Evolutionary conservation across 1,284 basidiomycete species (phyloP).

Genomic region (Waitea zeae): DNA sequence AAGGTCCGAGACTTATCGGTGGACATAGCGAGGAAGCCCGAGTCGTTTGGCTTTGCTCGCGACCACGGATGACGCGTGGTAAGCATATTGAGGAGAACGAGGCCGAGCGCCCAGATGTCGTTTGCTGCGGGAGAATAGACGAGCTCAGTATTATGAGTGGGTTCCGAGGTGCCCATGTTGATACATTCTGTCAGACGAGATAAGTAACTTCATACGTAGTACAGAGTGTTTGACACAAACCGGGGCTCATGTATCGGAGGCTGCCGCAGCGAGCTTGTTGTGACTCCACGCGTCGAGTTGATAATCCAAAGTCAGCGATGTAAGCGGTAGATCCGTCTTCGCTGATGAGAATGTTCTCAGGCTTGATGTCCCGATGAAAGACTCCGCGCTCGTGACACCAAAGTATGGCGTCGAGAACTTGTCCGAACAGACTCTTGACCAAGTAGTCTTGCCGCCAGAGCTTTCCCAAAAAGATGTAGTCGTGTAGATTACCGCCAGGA

Average conservation of each 20-base stretch:
- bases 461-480: too few relatives aligned
- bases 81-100: conserved; percentile 98
- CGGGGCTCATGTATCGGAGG: conserved; percentile 48
- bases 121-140: conserved; percentile 88
- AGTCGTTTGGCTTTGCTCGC: too few relatives aligned
- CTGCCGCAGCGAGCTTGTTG: conserved; percentile 32
- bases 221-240: conserved; percentile 12
- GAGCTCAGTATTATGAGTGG: conserved; percentile 90
- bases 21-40: too few relatives aligned
- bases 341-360: conserved; percentile 53
- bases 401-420: conserved; percentile 45
- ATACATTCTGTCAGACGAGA: too few relatives aligned
- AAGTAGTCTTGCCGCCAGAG: conserved; percentile 33
- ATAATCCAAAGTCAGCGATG: conserved; percentile 54
- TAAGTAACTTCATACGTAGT: conserved; percentile 3
- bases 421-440: conserved; percentile 32
- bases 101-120: conserved; percentile 97
- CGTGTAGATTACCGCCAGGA: too few relatives aligned
- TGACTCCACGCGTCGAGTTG: conserved; percentile 30
- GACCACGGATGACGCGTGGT: too few relatives aligned
- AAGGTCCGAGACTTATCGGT: too few relatives aligned
- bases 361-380: conserved; percentile 60
- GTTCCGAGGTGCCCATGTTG: conserved; percentile 39
- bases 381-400: conserved; percentile 43
- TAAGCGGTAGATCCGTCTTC: conserved; percentile 26